Base-by-base conservation (phyloP, 2,329 filamentous ascomycete species). In the Scedosporium apiospermum region DNA sequence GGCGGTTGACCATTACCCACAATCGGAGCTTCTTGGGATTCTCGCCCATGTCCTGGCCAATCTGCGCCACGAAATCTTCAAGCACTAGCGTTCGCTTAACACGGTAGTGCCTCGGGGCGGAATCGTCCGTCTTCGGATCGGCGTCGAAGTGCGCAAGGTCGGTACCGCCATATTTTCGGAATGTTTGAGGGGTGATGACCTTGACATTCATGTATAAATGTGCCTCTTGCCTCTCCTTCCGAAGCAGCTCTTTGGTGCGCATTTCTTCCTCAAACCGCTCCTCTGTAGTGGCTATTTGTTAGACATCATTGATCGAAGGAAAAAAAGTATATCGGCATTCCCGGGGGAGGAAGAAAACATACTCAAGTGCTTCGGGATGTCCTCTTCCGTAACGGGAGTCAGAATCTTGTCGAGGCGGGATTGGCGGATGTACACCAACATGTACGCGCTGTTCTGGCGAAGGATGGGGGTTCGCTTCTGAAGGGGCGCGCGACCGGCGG, bases 1-100 rank as follows among this genome's bases (percentile, higher is more conserved):
- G 95, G 10, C 95, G 88, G 71, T 97, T 98, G 1, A 99, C 95
- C 93, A 99, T 97, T 62, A 91, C 86, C 96, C 95, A 99, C 18
- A 96, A 83, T 23, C 95, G 86, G 26, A 98, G 76, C 65, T 85
- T 83, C 63, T 86, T 85, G 0, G 88, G 80, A 55, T 93, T 86
- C 59, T 89, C 75, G 0, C 79, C 81, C 59, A 89, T 80, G 63
- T 96, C 89, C 46, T 84, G 76, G 0, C 89, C 92, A 64, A 98
- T 82, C 23, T 82, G 81, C 27, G 80, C 78, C 4, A 88, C 84
- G 65, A 98, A 87, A 6, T 97, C 89, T 57, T 85, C 79, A 66
- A 98, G 82, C 0, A 87, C 89, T 67, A 88, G 88, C n/a, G 86
- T 80, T 64, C 89, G 87, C 46, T 93, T 83, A 30, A 95, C 77